Evolutionary conservation across 2,329 filamentous ascomycete genomes (phyloP).

Genomic region (Clarireedia paspali): DNA sequence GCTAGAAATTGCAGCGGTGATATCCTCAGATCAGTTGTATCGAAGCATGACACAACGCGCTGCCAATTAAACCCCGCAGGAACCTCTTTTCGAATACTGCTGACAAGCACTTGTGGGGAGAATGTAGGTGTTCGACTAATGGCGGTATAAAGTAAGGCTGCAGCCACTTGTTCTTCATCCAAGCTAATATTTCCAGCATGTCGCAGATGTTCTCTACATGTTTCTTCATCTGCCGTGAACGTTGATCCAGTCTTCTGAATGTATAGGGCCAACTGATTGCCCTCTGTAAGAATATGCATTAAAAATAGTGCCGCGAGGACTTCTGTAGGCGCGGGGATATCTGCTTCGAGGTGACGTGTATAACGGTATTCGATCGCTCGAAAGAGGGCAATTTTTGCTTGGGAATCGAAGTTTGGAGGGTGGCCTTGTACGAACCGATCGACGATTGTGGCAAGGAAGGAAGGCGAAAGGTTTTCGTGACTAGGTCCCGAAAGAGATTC

Average conservation of each 20-base stretch:
- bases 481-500: slow-evolving; percentile 63
- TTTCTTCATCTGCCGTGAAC: slow-evolving; percentile 69
- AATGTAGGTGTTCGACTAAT: slow-evolving; percentile 49
- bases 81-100: slow-evolving; percentile 54
- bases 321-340: slow-evolving; percentile 59
- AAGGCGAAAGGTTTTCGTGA: slow-evolving; percentile 56
- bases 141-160: slow-evolving; percentile 61
- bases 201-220: slow-evolving; percentile 48
- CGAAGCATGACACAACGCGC: slow-evolving; percentile 70
- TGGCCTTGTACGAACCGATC: slow-evolving; percentile 84
- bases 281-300: slow-evolving; percentile 54
- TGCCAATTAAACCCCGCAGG: slow-evolving; percentile 60
- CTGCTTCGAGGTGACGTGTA: slow-evolving; percentile 44
- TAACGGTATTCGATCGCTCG: slow-evolving; percentile 54
- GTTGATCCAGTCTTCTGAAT: slow-evolving; percentile 70
- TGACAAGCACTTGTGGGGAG: slow-evolving; percentile 48
- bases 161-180: slow-evolving; percentile 74
- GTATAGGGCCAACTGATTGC: slow-evolving; percentile 51
- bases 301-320: slow-evolving; percentile 65
- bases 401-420: slow-evolving; percentile 75
- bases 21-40: slow-evolving; percentile 68
- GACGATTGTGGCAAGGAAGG: slow-evolving; percentile 71
- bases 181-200: slow-evolving; percentile 48
- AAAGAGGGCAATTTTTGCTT: slow-evolving; percentile 61
- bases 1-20: slow-evolving; percentile 73